A percentile compares a stretch with the other conserved stretches of the same genome.
These are phyloP conservation scores for Mycena sp. DNA, from an alignment of 1,284 basidiomycete species.

Conservation along the genomic window DNA sequence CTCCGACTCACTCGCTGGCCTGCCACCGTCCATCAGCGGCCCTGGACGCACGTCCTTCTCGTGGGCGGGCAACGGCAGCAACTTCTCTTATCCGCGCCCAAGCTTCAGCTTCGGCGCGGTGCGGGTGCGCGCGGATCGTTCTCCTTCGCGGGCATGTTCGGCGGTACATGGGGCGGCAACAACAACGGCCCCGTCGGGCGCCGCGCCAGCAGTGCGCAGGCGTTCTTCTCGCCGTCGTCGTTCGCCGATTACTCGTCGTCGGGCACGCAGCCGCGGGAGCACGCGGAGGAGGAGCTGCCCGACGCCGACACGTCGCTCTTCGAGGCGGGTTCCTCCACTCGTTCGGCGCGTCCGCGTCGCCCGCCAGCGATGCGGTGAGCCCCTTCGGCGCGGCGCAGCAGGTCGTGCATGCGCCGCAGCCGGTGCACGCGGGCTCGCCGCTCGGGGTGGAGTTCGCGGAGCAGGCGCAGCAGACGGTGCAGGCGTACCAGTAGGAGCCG, in stretches of 20 bases:
- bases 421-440: constrained; percentile 21
- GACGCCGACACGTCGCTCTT: constrained; percentile 61
- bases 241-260: constrained; percentile 31
- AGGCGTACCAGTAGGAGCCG: background rate
- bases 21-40: constrained; percentile 19
- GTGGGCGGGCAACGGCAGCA: constrained; percentile 24
- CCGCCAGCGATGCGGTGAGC: constrained; percentile 11
- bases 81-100: constrained; percentile 28
- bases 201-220: constrained; percentile 52
- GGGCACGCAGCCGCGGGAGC: constrained; percentile 44
- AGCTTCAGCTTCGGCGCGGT: constrained; percentile 25
- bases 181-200: too few species aligned
- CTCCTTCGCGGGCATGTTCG: constrained; percentile 52
- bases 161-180: constrained; percentile 45
- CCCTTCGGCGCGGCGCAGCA: constrained; percentile 19
- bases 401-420: constrained; percentile 28
- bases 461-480: background rate
- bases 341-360: constrained; percentile 13
- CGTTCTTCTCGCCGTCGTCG: constrained; percentile 43
- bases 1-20: constrained; percentile 25
- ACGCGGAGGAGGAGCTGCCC: constrained; percentile 57
- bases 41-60: constrained; percentile 26
- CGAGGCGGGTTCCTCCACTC: constrained; percentile 55
- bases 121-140: constrained; percentile 19
- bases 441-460: constrained; percentile 16